phyloP scores from a whole-genome alignment of 1,139 yeast species.

The Taphrina sp. region DNA sequence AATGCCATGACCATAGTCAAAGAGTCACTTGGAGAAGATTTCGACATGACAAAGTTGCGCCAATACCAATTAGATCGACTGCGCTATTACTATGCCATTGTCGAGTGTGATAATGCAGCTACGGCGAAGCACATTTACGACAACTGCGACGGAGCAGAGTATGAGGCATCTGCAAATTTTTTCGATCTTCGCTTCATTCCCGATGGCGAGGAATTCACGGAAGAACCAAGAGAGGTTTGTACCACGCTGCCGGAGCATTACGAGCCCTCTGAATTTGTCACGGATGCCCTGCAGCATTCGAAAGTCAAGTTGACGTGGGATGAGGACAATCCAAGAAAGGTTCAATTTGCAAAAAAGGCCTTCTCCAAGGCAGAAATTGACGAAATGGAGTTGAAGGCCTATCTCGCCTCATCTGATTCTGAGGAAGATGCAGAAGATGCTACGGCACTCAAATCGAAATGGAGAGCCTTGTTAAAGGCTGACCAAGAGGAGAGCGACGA shows the following conservation, averaged over 20 bases:
- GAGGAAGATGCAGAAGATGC: constrained; percentile 51
- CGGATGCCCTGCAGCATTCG: constrained; percentile 41
- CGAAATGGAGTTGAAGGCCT: constrained; percentile 95
- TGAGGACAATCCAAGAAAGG: constrained; percentile 90
- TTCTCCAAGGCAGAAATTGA: constrained; percentile 89
- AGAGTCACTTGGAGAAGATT: constrained; percentile 51
- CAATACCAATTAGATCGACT: constrained; percentile 74
- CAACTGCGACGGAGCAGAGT: constrained; percentile 92
- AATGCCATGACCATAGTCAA: constrained; percentile 41
- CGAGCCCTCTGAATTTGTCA: constrained; percentile 80
- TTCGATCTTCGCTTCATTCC: constrained; percentile 93
- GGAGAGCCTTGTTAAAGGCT: constrained; percentile 35
- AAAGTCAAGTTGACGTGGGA: constrained; percentile 51
- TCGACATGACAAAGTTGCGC: constrained; percentile 52
- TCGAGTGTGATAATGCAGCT: constrained; percentile 68
- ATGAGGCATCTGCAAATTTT: constrained; percentile 90
- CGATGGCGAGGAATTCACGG: constrained; percentile 79
- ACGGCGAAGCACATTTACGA: constrained; percentile 78
- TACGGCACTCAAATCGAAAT: constrained; percentile 43
- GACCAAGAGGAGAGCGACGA: constrained; percentile 52
- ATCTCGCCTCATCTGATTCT: constrained; percentile 64
- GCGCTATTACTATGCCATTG: constrained; percentile 92
- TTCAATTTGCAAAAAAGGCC: constrained; percentile 72
- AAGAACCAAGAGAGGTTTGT: constrained; percentile 70
- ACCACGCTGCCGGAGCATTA: constrained; percentile 69